Percentiles rank a stretch among this genome's conserved stretches.
Conservation (phyloP, 2,329 filamentous ascomycete species). For the Neofusicoccum umdonicola region DNA sequence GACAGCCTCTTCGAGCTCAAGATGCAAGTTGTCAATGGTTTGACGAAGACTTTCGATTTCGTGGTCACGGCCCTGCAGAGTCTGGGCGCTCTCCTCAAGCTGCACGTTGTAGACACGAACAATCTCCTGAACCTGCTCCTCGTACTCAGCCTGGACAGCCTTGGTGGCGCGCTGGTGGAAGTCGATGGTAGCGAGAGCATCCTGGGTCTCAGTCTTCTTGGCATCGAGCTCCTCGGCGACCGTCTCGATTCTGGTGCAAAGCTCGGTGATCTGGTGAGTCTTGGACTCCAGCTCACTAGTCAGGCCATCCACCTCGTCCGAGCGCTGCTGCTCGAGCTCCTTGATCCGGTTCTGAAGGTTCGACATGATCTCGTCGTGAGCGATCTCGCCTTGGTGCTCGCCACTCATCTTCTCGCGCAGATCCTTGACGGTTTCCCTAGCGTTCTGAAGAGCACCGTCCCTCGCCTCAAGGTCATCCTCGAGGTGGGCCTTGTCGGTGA, state of each 20-base stretch:
- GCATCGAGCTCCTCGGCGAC: slow-evolving; percentile 12
- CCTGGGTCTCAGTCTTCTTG: slow-evolving; percentile 8
- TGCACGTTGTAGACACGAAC: slow-evolving; percentile 16
- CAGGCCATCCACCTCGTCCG: slow-evolving; percentile 2
- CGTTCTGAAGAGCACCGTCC: slow-evolving; percentile 4
- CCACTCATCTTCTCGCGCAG: slow-evolving; percentile 6
- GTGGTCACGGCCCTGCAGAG: slow-evolving; percentile 2
- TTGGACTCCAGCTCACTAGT: slow-evolving; percentile 5
- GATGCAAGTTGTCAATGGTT: slow-evolving; percentile 8
- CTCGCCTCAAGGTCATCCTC: not conserved
- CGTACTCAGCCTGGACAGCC: slow-evolving; percentile 10
- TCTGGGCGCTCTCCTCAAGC: slow-evolving; percentile 13
- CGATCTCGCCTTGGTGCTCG: slow-evolving; percentile 9
- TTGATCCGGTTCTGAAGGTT: slow-evolving; percentile 12
- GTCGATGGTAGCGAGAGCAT: slow-evolving; percentile 7
- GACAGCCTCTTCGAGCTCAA: slow-evolving; percentile 7
- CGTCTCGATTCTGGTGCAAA: not conserved
- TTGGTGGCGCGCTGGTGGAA: slow-evolving; percentile 11
- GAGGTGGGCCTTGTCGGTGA: not conserved
- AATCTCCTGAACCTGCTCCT: slow-evolving; percentile 16
- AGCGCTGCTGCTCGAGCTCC: slow-evolving; percentile 15
- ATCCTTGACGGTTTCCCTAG: not conserved
- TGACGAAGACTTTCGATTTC: slow-evolving; percentile 10
- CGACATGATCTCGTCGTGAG: not conserved
- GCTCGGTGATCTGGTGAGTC: slow-evolving; percentile 12